These are phyloP conservation scores for Raphanus raphanistrum DNA, from an alignment of 345 rosid genomes.

Conservation along the genomic window DNA sequence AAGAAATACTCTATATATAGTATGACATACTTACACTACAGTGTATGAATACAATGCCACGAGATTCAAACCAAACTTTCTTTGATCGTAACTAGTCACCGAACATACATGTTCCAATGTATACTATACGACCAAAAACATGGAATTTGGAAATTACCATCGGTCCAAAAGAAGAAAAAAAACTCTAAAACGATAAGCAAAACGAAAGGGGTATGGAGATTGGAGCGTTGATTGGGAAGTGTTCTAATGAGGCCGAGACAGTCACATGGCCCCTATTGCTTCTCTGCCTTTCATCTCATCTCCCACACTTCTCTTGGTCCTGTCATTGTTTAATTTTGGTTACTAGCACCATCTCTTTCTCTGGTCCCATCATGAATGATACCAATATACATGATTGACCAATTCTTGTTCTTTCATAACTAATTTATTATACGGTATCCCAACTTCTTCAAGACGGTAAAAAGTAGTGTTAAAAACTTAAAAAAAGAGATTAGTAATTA, in stretches of 20 bases:
- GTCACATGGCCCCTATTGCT: slow-evolving; percentile 38
- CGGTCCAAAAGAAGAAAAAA: not conserved
- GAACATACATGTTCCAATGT: slow-evolving; percentile 22
- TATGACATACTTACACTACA: not conserved
- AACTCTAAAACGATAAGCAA: slow-evolving; percentile 25
- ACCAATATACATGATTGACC: slow-evolving; percentile 26
- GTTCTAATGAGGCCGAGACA: slow-evolving; percentile 42
- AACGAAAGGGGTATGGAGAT: not conserved
- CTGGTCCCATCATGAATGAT: slow-evolving; percentile 36
- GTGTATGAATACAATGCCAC: slow-evolving; percentile 6
- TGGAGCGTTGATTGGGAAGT: slow-evolving; percentile 25
- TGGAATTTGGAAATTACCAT: slow-evolving; percentile 29
- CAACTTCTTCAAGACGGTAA: not conserved
- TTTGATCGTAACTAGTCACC: slow-evolving; percentile 17
- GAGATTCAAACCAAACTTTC: slow-evolving; percentile 14
- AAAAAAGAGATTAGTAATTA: not conserved
- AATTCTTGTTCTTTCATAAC: slow-evolving; percentile 12
- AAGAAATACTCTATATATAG: too few relatives aligned
- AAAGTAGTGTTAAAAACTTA: too few relatives aligned
- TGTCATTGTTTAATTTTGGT: slow-evolving; percentile 28
- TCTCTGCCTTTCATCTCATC: slow-evolving; percentile 32
- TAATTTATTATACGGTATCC: not conserved
- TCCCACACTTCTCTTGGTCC: slow-evolving; percentile 38
- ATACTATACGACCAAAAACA: slow-evolving; percentile 28
- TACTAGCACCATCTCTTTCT: slow-evolving; percentile 36